These are phyloP conservation scores for Teratosphaeria epicoccoides DNA, from an alignment of 2,329 filamentous ascomycete genomes.

Conservation along the genomic window DNA sequence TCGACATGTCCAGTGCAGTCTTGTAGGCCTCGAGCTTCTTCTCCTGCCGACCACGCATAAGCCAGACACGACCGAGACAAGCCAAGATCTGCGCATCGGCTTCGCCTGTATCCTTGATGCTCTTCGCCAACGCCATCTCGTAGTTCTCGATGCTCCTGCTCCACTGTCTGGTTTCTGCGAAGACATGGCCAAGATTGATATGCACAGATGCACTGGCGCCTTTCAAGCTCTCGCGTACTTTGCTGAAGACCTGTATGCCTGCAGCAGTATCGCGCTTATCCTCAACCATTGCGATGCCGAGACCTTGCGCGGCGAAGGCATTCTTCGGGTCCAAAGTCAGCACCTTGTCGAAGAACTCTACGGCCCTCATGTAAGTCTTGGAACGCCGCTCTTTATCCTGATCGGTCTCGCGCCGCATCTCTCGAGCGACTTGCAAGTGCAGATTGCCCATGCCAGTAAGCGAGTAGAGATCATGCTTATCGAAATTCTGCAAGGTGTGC, in stretches of 20 bases:
- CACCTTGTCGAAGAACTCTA: slow-evolving; percentile 98
- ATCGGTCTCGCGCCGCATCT: slow-evolving; percentile 87
- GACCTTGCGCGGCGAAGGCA: slow-evolving; percentile 88
- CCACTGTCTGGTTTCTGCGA: slow-evolving; percentile 81
- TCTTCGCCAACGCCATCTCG: slow-evolving; percentile 70
- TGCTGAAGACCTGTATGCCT: slow-evolving; percentile 78
- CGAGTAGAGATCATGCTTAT: slow-evolving; percentile 97
- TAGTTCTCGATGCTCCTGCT: slow-evolving; percentile 89
- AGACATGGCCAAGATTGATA: slow-evolving; percentile 88
- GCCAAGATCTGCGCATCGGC: slow-evolving; percentile 71
- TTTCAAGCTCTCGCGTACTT: slow-evolving; percentile 79
- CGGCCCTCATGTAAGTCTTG: slow-evolving; percentile 77
- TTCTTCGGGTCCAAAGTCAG: slow-evolving; percentile 90
- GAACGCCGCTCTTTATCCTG: slow-evolving; percentile 83
- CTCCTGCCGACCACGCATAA: slow-evolving; percentile 65
- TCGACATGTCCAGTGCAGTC: slow-evolving; percentile 52
- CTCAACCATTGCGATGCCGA: slow-evolving; percentile 87
- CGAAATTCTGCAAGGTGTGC: slow-evolving; percentile 82
- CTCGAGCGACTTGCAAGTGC: slow-evolving; percentile 75
- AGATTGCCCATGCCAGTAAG: slow-evolving; percentile 95
- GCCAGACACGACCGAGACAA: slow-evolving; percentile 79
- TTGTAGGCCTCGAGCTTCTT: slow-evolving; percentile 52
- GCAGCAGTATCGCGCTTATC: slow-evolving; percentile 81
- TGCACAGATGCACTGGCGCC: slow-evolving; percentile 59
- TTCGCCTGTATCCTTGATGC: slow-evolving; percentile 43